These are phyloP conservation scores for Dalbergia oliveri DNA, from an alignment of 306 rosid species.

Conservation along the genomic window DNA sequence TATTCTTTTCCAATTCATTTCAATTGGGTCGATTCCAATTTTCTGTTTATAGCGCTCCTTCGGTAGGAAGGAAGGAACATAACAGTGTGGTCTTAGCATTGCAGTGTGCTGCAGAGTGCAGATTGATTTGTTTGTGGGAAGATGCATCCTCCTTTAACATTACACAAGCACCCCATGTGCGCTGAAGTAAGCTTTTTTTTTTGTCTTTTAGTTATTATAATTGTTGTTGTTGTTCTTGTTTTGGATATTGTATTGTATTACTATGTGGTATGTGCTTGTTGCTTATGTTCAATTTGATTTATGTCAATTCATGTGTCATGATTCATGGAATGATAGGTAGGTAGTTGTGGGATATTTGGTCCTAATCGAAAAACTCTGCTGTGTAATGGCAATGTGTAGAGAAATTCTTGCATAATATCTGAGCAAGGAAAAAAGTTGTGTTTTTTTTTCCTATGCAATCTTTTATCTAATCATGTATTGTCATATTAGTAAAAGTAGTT, in stretches of 20 bases:
- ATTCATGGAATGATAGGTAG: neutral
- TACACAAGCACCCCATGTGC: slow-evolving; percentile 97
- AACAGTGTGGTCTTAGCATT: slow-evolving; percentile 7
- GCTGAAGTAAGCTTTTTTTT: slow-evolving; percentile 74
- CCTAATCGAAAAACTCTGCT: slow-evolving; percentile 21
- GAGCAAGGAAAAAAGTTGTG: neutral
- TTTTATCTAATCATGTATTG: too few relatives aligned
- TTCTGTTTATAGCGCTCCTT: neutral
- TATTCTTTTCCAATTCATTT: slow-evolving; percentile 12
- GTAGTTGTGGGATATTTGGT: slow-evolving; percentile 27
- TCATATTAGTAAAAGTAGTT: too few relatives aligned
- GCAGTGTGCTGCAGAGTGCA: slow-evolving; percentile 42
- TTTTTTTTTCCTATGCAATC: neutral
- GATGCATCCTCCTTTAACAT: slow-evolving; percentile 95
- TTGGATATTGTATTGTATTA: slow-evolving; percentile 4
- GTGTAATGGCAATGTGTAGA: neutral
- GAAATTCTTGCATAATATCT: neutral
- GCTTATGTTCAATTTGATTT: slow-evolving; percentile 9
- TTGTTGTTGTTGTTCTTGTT: neutral
- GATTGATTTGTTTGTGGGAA: slow-evolving; percentile 47
- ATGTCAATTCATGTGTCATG: slow-evolving; percentile 11
- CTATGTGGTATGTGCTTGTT: neutral
- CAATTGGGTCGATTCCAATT: slow-evolving; percentile 17
- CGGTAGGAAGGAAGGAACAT: neutral
- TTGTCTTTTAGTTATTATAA: too few relatives aligned